A percentile compares a stretch with the other conserved stretches of the same genome.
These are phyloP conservation scores for Epichloe bromicola DNA, from an alignment of 2,329 filamentous ascomycete species.

Conservation along the genomic window DNA sequence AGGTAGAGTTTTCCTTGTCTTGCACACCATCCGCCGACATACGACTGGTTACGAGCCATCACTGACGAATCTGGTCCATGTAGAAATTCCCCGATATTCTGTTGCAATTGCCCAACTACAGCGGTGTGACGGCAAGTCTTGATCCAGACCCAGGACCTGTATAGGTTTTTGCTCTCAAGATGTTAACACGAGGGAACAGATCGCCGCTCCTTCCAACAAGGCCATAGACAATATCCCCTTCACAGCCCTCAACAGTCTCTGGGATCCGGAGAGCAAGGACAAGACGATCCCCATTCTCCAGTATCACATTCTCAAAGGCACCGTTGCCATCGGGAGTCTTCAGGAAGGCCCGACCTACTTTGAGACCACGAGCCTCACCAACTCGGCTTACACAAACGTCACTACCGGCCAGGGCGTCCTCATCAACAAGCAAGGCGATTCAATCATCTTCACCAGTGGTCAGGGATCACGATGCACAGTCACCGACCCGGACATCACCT, in stretches of 20 bases:
- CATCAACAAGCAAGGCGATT: conserved; percentile 29
- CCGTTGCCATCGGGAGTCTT: conserved; percentile 28
- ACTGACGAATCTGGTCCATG: background rate
- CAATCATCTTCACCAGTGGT: conserved; percentile 36
- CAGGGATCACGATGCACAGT: conserved; percentile 31
- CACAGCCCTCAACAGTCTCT: conserved; percentile 35
- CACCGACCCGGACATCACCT: conserved; percentile 29
- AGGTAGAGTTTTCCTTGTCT: conserved; percentile 17
- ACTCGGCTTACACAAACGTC: conserved; percentile 32
- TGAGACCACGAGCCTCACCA: conserved; percentile 29
- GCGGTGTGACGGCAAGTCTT: conserved; percentile 30
- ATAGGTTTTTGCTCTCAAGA: too few relatives aligned
- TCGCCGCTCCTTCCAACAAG: conserved; percentile 45
- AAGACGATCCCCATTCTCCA: conserved; percentile 38
- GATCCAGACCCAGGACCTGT: too few relatives aligned
- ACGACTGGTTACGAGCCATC: background rate
- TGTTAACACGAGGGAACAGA: conserved; percentile 11
- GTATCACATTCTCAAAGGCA: conserved; percentile 48
- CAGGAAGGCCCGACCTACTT: conserved; percentile 24
- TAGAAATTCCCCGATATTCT: conserved; percentile 34
- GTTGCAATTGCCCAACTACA: conserved; percentile 28
- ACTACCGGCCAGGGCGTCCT: conserved; percentile 35
- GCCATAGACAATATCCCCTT: conserved; percentile 43
- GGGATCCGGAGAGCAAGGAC: conserved; percentile 28
- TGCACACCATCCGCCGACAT: background rate